Percentiles rank a stretch among this genome's conserved stretches.
These are phyloP conservation scores for Fusarium sp. DNA, from an alignment of 2,329 filamentous ascomycete species.

Conservation along the genomic window DNA sequence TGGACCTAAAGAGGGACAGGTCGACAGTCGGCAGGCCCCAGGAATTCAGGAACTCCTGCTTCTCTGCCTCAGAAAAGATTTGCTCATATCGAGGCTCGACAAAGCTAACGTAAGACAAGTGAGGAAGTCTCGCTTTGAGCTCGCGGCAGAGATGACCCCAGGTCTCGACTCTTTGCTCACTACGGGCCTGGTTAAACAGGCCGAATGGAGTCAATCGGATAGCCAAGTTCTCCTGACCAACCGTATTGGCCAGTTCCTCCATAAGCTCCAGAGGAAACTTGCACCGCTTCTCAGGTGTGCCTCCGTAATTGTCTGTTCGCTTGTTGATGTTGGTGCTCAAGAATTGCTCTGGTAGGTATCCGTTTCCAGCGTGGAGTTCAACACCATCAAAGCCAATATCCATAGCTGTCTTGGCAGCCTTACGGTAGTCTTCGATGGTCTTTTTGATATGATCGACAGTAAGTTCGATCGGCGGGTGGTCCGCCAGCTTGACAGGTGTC, in stretches of 20 bases:
- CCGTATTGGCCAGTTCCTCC: constrained; percentile 53
- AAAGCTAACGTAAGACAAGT: constrained; percentile 66
- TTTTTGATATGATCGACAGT: constrained; percentile 57
- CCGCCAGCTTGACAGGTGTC: constrained; percentile 54
- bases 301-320: constrained; percentile 53
- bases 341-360: constrained; percentile 56
- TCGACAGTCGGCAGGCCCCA: constrained; percentile 61
- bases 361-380: constrained; percentile 56
- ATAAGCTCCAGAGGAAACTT: constrained; percentile 69
- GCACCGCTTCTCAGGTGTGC: constrained; percentile 49
- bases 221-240: constrained; percentile 59
- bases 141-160: constrained; percentile 63
- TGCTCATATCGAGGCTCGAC: constrained; percentile 68
- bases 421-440: constrained; percentile 47
- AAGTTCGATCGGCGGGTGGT: constrained; percentile 46
- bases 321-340: constrained; percentile 52
- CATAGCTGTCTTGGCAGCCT: constrained; percentile 58
- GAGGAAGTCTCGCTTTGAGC: constrained; percentile 57
- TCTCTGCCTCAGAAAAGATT: constrained; percentile 60
- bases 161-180: constrained; percentile 64
- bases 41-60: constrained; percentile 60
- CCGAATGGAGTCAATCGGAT: constrained; percentile 63
- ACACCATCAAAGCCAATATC: constrained; percentile 63
- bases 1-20: constrained; percentile 60
- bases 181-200: constrained; percentile 63